Evolutionary conservation across 768 basidiomycete species (phyloP).

Genomic region (Podaxis sp.): DNA sequence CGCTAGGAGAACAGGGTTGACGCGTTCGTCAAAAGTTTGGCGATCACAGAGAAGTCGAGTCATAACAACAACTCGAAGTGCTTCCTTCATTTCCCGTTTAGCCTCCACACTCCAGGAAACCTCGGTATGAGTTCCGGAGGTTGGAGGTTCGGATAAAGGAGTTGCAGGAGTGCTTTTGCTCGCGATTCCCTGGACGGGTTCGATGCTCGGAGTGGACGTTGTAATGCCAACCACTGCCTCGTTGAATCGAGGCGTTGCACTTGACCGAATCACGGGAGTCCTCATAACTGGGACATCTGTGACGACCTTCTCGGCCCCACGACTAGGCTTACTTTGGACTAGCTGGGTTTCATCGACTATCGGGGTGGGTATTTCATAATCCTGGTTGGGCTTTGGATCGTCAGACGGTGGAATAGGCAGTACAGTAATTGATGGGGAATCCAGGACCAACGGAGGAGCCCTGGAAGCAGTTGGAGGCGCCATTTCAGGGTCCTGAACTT

Average conservation of each 20-base stretch:
- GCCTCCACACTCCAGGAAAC: conserved; percentile 35
- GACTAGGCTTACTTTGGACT: not conserved
- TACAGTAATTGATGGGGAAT: not conserved
- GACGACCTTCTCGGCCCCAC: not conserved
- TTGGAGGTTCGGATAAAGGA: not conserved
- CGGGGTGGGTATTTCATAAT: not conserved
- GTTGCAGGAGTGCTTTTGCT: not conserved
- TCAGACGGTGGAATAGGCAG: not conserved
- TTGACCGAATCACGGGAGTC: not conserved
- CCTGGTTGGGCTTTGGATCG: not conserved
- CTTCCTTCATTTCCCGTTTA: conserved; percentile 50
- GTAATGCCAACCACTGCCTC: not conserved
- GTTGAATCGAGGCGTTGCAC: not conserved
- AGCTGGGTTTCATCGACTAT: not conserved
- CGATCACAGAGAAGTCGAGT: conserved; percentile 55
- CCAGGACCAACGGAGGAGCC: not conserved
- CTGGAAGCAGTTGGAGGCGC: not conserved
- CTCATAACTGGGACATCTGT: not conserved
- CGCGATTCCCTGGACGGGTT: not conserved
- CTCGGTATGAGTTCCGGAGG: not conserved
- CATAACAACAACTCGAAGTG: conserved; percentile 58
- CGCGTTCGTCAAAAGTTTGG: conserved; percentile 57
- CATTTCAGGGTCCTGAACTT: not conserved
- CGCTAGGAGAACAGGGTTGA: conserved; percentile 57
- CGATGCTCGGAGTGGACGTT: not conserved